Evolutionary conservation across 208 protist species (phyloP).

Genomic region (Leishmania arabica): DNA sequence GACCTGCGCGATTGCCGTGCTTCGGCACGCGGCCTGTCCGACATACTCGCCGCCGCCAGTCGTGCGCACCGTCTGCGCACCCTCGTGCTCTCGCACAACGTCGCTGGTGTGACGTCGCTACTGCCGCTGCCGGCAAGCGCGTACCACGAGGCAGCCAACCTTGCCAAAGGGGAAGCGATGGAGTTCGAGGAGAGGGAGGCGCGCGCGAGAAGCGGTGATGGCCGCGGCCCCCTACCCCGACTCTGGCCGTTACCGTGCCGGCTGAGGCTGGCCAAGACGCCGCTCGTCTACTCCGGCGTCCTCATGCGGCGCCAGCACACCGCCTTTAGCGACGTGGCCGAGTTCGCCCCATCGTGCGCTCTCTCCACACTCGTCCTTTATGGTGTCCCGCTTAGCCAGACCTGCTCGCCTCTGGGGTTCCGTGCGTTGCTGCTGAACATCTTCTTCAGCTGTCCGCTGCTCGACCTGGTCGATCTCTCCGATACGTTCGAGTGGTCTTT

Average conservation of each 20-base stretch:
- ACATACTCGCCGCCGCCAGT: slow-evolving; percentile 65
- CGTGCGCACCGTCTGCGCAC: slow-evolving; percentile 49
- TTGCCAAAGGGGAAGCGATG: not conserved
- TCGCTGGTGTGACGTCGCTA: slow-evolving; percentile 30
- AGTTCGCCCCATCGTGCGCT: slow-evolving; percentile 35
- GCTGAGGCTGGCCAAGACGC: slow-evolving; percentile 21
- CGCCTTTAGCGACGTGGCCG: slow-evolving; percentile 28
- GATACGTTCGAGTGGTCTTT: slow-evolving; percentile 51
- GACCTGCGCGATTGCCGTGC: slow-evolving; percentile 63
- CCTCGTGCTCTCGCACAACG: slow-evolving; percentile 50
- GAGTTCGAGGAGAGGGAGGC: not conserved
- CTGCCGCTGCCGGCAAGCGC: slow-evolving; percentile 23
- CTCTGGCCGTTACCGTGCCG: slow-evolving; percentile 6
- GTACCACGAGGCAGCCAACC: slow-evolving; percentile 11
- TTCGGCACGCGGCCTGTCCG: slow-evolving; percentile 63
- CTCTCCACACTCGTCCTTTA: slow-evolving; percentile 46
- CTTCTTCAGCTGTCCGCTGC: slow-evolving; percentile 66
- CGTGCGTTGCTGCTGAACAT: slow-evolving; percentile 76
- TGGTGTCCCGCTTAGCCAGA: slow-evolving; percentile 58
- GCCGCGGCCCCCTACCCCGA: not conserved
- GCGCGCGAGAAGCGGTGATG: not conserved
- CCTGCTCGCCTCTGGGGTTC: slow-evolving; percentile 60
- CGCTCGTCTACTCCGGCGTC: slow-evolving; percentile 33
- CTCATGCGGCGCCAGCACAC: slow-evolving; percentile 30
- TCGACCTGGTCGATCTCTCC: slow-evolving; percentile 58